phyloP scores from a whole-genome alignment of 129 eudicot species.

The Pulicaria dysenterica region DNA sequence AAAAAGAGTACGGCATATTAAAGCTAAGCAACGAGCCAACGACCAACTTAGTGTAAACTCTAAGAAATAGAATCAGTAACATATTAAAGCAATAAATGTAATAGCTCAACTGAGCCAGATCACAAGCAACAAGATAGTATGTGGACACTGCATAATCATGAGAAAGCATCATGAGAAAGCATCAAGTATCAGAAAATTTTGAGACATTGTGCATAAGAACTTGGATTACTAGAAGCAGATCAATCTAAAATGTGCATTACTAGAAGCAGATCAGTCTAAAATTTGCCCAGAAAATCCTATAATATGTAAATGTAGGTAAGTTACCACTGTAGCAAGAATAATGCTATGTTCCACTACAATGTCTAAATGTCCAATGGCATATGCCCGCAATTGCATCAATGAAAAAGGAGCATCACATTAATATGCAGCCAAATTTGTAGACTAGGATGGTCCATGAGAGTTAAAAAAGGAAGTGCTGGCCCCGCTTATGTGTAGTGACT shows the following conservation, averaged over 20 bases:
- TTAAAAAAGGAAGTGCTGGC: neutral
- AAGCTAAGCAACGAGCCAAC: too few species aligned
- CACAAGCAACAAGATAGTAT: neutral
- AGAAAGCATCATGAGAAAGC: neutral
- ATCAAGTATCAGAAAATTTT: neutral
- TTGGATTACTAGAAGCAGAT: slow-evolving; percentile 3
- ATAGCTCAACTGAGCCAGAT: neutral
- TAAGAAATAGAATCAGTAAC: neutral
- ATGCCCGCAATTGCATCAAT: neutral
- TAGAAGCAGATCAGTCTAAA: slow-evolving; percentile 9
- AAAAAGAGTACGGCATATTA: neutral
- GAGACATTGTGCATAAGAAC: slow-evolving; percentile 9
- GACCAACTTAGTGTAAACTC: neutral
- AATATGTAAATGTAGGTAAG: neutral
- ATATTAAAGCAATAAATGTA: neutral
- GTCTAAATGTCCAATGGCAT: too few species aligned
- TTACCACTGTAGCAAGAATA: neutral
- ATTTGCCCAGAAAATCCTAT: neutral
- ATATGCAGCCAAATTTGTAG: neutral
- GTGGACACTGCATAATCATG: slow-evolving; percentile 1
- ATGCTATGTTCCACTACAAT: neutral
- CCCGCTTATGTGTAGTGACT: neutral
- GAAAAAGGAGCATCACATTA: neutral
- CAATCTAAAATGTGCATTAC: slow-evolving; percentile 8
- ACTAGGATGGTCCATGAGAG: slow-evolving; percentile 1